A percentile compares a stretch with the other conserved stretches of the same genome.
phyloP scores from a whole-genome alignment of 2,329 filamentous ascomycete species.

The Nemania sp. region DNA sequence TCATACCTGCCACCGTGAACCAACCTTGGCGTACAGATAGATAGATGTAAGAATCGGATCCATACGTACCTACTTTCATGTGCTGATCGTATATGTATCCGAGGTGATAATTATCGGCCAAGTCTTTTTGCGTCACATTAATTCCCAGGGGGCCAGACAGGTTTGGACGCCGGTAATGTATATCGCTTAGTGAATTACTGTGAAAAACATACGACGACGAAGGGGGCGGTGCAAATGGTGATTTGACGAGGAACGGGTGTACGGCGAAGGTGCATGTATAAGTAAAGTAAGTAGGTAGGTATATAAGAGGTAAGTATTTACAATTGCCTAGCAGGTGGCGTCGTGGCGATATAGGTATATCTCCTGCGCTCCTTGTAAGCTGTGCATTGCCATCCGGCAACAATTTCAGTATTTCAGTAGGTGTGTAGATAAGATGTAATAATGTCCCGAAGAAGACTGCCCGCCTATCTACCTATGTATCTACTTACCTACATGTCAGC shows the following conservation, averaged over 20 bases:
- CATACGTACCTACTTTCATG: neutral
- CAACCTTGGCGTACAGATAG: neutral
- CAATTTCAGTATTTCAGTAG: too few relatives aligned
- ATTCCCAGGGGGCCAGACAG: neutral
- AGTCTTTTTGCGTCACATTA: neutral
- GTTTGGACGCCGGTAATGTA: neutral
- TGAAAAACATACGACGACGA: too few relatives aligned
- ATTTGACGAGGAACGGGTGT: too few relatives aligned
- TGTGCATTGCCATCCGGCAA: neutral
- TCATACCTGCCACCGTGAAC: too few relatives aligned
- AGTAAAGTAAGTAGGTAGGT: slow-evolving; percentile 5
- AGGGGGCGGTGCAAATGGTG: too few relatives aligned
- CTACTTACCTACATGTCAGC: too few relatives aligned
- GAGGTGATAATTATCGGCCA: neutral
- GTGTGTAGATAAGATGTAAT: too few relatives aligned
- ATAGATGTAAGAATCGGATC: slow-evolving; percentile 14
- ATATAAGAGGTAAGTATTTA: too few relatives aligned
- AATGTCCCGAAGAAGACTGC: too few relatives aligned
- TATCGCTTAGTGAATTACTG: neutral
- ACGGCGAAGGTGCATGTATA: too few relatives aligned
- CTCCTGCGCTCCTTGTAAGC: neutral
- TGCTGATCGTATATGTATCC: slow-evolving; percentile 19
- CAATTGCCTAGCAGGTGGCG: too few relatives aligned
- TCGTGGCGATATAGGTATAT: neutral
- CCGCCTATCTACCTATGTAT: too few relatives aligned